phyloP scores from a whole-genome alignment of 2,329 filamentous ascomycete genomes.

The Thelonectria discophora region DNA sequence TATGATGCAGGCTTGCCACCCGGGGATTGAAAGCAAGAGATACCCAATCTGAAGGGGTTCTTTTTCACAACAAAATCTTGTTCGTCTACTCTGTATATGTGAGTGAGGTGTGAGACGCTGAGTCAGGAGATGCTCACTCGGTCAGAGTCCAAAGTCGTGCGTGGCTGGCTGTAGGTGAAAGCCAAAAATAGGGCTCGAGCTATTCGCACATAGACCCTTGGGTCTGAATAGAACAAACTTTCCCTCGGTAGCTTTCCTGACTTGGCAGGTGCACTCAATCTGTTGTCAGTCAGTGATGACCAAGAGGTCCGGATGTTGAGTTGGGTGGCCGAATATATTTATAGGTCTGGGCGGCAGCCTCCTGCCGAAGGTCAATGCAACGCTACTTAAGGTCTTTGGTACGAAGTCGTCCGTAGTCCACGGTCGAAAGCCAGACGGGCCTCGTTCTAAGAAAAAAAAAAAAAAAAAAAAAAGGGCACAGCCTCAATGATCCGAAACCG shows the following conservation, averaged over 20 bases:
- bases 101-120: background rate
- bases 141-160: background rate
- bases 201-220: background rate
- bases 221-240: background rate
- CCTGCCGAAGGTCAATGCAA: background rate
- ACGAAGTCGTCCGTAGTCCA: background rate
- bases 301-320: background rate
- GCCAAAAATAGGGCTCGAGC: background rate
- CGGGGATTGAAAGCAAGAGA: slow-evolving; percentile 34
- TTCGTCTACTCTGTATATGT: slow-evolving; percentile 4
- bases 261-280: too few relatives aligned
- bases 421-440: too few relatives aligned
- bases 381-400: background rate
- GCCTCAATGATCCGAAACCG: slow-evolving; percentile 16
- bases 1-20: slow-evolving; percentile 35
- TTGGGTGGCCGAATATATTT: slow-evolving; percentile 9
- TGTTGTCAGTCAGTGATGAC: slow-evolving; percentile 1
- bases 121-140: background rate
- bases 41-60: slow-evolving; percentile 25
- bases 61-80: slow-evolving; percentile 2
- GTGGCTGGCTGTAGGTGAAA: background rate
- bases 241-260: background rate
- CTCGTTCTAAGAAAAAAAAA: too few relatives aligned
- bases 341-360: slow-evolving; percentile 7
- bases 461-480: background rate